Conservation (phyloP, 345 rosid genomes). For the Raphanus sativus region DNA sequence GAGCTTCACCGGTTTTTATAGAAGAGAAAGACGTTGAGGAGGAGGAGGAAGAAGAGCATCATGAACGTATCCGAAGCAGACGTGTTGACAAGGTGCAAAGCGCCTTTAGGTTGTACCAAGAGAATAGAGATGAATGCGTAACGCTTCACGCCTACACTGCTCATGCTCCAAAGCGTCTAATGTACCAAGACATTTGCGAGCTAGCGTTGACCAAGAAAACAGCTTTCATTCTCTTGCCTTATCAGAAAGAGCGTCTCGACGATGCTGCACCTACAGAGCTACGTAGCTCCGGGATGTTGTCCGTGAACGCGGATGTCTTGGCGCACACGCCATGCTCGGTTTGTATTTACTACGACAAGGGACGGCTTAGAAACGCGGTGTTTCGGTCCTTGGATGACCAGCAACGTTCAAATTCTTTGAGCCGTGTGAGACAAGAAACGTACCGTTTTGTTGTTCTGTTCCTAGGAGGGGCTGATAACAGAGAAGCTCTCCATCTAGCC, state of each 20-base stretch:
- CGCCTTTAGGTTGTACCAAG: constrained; percentile 49
- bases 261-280: constrained; percentile 35
- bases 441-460: constrained; percentile 50
- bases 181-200: constrained; percentile 76
- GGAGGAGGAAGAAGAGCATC: constrained; percentile 7
- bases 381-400: constrained; percentile 10
- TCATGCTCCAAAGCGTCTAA: constrained; percentile 51
- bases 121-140: constrained; percentile 40
- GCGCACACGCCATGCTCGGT: constrained; percentile 76
- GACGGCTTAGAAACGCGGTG: constrained; percentile 29
- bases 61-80: background rate
- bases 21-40: constrained; percentile 32
- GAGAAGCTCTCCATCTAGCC: constrained; percentile 66
- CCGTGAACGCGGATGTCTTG: constrained; percentile 47
- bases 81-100: constrained; percentile 39
- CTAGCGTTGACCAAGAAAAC: constrained; percentile 54
- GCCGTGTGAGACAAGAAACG: constrained; percentile 8
- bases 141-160: constrained; percentile 48
- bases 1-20: constrained; percentile 51
- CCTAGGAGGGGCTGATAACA: constrained; percentile 73
- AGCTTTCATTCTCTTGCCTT: constrained; percentile 59
- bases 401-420: background rate
- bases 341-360: constrained; percentile 60
- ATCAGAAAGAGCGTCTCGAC: constrained; percentile 40
- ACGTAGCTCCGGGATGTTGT: constrained; percentile 28